These are phyloP conservation scores for Ulota crispa DNA, from an alignment of 225 moss, liverwort and hornwort genomes.

Conservation along the genomic window DNA sequence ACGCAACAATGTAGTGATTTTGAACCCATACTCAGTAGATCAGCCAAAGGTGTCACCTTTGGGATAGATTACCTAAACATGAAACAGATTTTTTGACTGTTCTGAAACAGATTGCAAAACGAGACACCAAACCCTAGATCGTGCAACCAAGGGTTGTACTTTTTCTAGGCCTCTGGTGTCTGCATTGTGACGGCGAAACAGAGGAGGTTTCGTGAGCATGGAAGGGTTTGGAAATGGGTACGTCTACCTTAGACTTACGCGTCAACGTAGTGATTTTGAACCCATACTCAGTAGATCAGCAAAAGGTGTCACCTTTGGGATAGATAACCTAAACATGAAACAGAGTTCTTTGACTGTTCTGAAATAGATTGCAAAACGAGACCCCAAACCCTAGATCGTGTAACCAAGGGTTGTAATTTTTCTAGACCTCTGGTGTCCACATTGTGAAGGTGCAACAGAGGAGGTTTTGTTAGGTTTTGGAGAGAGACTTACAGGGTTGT, in stretches of 20 bases:
- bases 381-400: slow-evolving; percentile 16
- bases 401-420: too few species aligned
- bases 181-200: neutral
- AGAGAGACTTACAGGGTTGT: slow-evolving; percentile 31
- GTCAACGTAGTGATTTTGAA: neutral
- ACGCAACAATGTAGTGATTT: neutral
- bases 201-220: neutral
- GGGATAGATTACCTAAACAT: too few species aligned
- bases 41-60: neutral
- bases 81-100: neutral
- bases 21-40: neutral
- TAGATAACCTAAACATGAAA: too few species aligned
- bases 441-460: neutral
- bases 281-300: neutral
- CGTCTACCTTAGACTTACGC: too few species aligned
- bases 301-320: too few species aligned
- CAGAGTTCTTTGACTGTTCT: neutral
- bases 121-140: slow-evolving; percentile 18
- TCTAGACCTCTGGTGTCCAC: too few species aligned
- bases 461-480: neutral
- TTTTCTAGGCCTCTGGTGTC: too few species aligned
- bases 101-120: neutral
- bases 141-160: too few species aligned
- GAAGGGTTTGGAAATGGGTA: neutral
- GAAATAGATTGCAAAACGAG: neutral